phyloP scores from a whole-genome alignment of 768 basidiomycete genomes.

The Paxillus involutus region DNA sequence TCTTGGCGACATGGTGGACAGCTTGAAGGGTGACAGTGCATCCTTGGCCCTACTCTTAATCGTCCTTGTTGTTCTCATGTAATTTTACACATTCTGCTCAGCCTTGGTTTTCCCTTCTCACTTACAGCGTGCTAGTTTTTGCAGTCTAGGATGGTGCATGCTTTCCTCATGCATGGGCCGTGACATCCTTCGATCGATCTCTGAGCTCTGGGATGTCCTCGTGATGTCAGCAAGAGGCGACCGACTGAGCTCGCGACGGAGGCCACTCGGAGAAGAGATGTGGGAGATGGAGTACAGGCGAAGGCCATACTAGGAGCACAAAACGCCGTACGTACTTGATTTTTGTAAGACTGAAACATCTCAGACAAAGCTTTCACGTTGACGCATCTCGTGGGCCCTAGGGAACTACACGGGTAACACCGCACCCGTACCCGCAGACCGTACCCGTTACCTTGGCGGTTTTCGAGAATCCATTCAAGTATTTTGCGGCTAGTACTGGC shows the following conservation, averaged over 20 bases:
- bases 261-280: slow-evolving; percentile 44
- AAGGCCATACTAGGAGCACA: slow-evolving; percentile 17
- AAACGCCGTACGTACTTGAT: too few relatives aligned
- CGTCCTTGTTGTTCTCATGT: slow-evolving; percentile 52
- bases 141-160: slow-evolving; percentile 61
- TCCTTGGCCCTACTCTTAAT: slow-evolving; percentile 43
- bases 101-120: neutral
- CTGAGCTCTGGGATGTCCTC: slow-evolving; percentile 47
- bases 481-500: too few relatives aligned
- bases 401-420: too few relatives aligned
- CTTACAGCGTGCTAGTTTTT: slow-evolving; percentile 34
- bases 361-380: too few relatives aligned
- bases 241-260: slow-evolving; percentile 32
- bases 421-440: too few relatives aligned
- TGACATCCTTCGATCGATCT: slow-evolving; percentile 43
- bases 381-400: too few relatives aligned
- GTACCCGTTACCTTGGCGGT: too few relatives aligned
- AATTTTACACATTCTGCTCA: neutral
- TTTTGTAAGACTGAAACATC: too few relatives aligned
- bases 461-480: too few relatives aligned
- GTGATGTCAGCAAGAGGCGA: slow-evolving; percentile 30
- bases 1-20: slow-evolving; percentile 8
- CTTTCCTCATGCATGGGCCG: slow-evolving; percentile 67
- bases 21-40: slow-evolving; percentile 21
- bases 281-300: slow-evolving; percentile 62